Conservation (phyloP, 345 rosid species). For the Eucalyptus decipiens region DNA sequence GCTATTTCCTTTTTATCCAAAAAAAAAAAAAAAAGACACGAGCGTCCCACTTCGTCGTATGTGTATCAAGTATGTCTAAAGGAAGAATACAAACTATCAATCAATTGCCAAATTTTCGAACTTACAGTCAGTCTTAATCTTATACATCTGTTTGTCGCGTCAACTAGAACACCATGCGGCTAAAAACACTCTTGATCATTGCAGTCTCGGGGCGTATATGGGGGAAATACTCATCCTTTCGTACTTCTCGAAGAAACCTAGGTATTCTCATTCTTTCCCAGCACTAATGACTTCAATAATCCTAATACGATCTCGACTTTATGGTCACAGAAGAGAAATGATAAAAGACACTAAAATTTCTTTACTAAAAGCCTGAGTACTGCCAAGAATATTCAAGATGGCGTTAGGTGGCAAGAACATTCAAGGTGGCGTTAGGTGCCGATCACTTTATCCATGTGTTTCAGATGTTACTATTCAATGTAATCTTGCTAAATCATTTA, state of each 20-base stretch:
- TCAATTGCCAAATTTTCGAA: not conserved
- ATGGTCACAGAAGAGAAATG: not conserved
- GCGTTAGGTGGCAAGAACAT: not conserved
- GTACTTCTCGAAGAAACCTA: not conserved
- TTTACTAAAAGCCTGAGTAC: not conserved
- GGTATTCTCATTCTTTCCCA: not conserved
- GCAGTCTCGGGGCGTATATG: not conserved
- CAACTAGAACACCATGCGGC: not conserved
- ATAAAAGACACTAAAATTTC: not conserved
- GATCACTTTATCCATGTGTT: not conserved
- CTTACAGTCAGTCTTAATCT: not conserved
- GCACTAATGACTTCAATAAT: not conserved
- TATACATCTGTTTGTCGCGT: not conserved
- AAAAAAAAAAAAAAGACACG: not conserved
- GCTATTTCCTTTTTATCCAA: no score
- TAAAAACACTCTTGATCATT: not conserved
- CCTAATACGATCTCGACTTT: not conserved
- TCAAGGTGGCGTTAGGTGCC: not conserved
- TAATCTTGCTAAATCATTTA: not conserved
- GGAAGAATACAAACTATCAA: not conserved
- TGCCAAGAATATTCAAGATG: not conserved
- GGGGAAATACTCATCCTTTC: not conserved
- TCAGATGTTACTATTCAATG: not conserved
- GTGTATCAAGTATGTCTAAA: not conserved
- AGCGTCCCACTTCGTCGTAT: not conserved